phyloP scores from a whole-genome alignment of 2,329 filamentous ascomycete species.

The Aurifilum marmelostoma region DNA sequence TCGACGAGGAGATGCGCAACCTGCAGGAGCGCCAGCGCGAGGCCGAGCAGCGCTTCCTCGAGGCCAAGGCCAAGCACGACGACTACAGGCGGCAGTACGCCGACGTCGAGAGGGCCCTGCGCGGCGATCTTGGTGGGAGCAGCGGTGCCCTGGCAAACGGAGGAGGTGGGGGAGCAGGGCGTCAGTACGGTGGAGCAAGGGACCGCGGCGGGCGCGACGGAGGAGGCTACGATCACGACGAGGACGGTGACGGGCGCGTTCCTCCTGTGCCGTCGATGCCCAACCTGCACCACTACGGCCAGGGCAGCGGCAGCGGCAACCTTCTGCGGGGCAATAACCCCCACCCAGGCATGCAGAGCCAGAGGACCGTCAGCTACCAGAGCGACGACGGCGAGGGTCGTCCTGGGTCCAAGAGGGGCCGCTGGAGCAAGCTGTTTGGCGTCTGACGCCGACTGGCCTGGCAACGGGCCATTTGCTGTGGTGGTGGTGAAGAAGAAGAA shows the following conservation, averaged over 20 bases:
- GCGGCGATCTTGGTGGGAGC: constrained; percentile 40
- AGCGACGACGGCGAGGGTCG: constrained; percentile 14
- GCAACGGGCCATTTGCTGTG: not conserved
- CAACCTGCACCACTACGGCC: constrained; percentile 16
- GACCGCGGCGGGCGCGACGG: not conserved
- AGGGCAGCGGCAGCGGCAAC: constrained; percentile 7
- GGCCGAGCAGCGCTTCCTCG: constrained; percentile 46
- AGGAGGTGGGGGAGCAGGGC: not conserved
- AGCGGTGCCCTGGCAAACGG: not conserved
- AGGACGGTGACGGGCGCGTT: not conserved
- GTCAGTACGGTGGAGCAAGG: not conserved
- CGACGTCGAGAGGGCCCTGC: constrained; percentile 47
- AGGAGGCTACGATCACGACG: not conserved
- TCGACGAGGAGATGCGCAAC: constrained; percentile 48
- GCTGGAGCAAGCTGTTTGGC: constrained; percentile 27
- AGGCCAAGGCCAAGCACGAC: constrained; percentile 49
- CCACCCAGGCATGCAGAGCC: constrained; percentile 28
- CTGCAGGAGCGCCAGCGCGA: constrained; percentile 46
- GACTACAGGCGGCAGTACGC: constrained; percentile 47
- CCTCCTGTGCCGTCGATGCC: constrained; percentile 25
- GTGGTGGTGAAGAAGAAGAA: not conserved
- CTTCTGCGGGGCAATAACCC: constrained; percentile 10
- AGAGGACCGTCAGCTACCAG: constrained; percentile 25
- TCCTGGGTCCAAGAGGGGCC: constrained; percentile 24
- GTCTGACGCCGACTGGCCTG: constrained; percentile 12